Base-by-base conservation (phyloP, 192 early-diverging fungal genomes). In the Rhizophagus prolifer region DNA sequence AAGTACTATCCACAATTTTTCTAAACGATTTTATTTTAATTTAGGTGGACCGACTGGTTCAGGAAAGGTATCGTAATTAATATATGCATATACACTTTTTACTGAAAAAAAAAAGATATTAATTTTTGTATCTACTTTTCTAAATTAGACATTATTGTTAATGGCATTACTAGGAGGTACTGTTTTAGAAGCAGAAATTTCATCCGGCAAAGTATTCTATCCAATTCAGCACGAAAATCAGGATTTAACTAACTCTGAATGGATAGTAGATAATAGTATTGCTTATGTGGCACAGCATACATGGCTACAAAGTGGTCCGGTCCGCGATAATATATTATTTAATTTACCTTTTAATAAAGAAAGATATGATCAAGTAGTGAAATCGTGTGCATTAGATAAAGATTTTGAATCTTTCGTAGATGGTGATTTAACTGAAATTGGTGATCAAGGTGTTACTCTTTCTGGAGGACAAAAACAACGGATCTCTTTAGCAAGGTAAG, bases 381-480 rank as follows among this genome's bases (percentile, higher is more conserved):
- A 88, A 34, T 93, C 92, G 16, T 99, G 97, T 83, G 93, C 93
- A 12, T 85, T 99, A 58, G 86, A 82, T 38, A 87, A 86, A 23
- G 97, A 99, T 86, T 83, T 99, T 54, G 91, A 91, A 26, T 93
- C 94, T n/a, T 81, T 98, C 54, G 84, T 90, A 4, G 91, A 88
- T 30, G 96, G 96, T 16, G 97, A 99, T 82, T 77, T 89, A 82
- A 95, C 94, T 16, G 96, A 98, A 77, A 94, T 96, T 82, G 94
- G 95, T 50, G 94, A 96, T 81, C 88, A 90, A 75, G 96, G 96
- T 30, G 90, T 96, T 76, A 96, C 92, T 46, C 85, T 98, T 21
- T 94, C 92, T 36, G 96, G 96, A 77, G 96, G 96, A 23, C 96
- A 98, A 73, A 96, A 94, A 78, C 89, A 91, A 44, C 89, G 88